Base-by-base conservation (phyloP, 306 rosid species). In the Hippophae tibetana region DNA sequence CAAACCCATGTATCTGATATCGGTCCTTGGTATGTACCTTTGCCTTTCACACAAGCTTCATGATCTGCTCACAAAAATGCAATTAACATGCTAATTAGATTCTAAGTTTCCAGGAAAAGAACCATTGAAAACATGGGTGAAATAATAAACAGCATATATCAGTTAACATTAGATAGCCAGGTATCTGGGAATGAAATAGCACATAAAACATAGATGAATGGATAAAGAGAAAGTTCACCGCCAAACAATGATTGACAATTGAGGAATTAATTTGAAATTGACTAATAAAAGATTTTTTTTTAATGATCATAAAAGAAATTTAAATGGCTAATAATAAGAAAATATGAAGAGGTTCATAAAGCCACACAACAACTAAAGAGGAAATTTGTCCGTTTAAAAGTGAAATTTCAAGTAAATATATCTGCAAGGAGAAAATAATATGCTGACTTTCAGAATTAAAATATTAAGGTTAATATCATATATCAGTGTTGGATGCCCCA, bases 1-100 rank as follows among this genome's bases (percentile, higher is more conserved):
- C 98, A 92, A 76, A 85, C 81, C 89, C 85, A 87, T 61, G 72
- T 8, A 64, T 81, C 92, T 61, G 76, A 76, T 59, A 61, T 73
- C 7, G 60, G 69, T 76, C 61, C 89, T 69, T 60, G 82, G 48
- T 63, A 62, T 42, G 61, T 62, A 62, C 67, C 81, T 59, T 70
- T 71, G 62, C 76, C 79, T 62, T 62, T 69, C 60, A 83, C 59
- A 82, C 98, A 92, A 63, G 69, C 74, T 62, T 60, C 78, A 38
- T 92, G 98, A 92, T 87, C 98, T 92, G 84, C 62, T 66, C 65
- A 72, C 60, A 78, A 64, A 56, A 42, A 46, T 55, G 51, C 40
- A 62, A 71, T 58, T 63, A 58, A 74, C 43, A 64, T 71, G 74
- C 54, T 25, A 64, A 47, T 49, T 45, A 62, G 75, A 69, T 41